Evolutionary conservation across 2,329 filamentous ascomycete genomes (phyloP), one percentile per base, ranked within the genome.

Genomic region (Ophiostoma ips): DNA sequence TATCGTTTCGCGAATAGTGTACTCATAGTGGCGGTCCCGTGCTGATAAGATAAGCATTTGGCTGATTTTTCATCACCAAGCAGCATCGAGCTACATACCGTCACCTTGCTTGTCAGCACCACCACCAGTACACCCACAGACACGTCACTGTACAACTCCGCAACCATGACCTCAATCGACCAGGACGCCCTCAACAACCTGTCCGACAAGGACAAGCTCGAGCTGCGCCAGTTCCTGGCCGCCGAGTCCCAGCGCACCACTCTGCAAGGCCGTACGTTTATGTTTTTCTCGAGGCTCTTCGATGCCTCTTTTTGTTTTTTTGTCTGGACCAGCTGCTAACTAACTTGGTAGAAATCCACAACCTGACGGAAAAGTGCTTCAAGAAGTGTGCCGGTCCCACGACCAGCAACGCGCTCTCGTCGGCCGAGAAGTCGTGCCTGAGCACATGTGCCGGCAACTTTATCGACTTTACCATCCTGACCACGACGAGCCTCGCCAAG

Each of bases 381-480:
- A 87, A 82, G 63, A 96, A 95, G 71, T 98, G 92, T 72, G 83
- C 84, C 9, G 72, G 79, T 49, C 74, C 73, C 52, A 83, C 95
- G 64, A 81, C 81, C 58, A 76, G 73, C 54, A 77, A 79, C 28
- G 77, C 79, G 60, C 71, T 98, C 57, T 87, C 94, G 58, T 77
- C 75, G 60, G 71, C 68, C 54, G 92, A 98, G 70, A 83, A 92
- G 70, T 69, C 72, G 9, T 98, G 92, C 66, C 76, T 95, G 64
- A 73, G 81, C 64, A 95, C 95, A 71, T 98, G 92, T 62, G 88
- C 96, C 51, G 86, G 95, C 61, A 76, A 92, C 51, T 96, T 94
- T 68, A 75, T 96, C 69, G 92, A 98, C 66, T 77, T 88, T 55
- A 92, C 90, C 68, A 68, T 85, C 57, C 71, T 87, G 49, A 84